Evolutionary conservation across 768 basidiomycete species (phyloP).

Genomic region (Lactarius deliciosus): DNA sequence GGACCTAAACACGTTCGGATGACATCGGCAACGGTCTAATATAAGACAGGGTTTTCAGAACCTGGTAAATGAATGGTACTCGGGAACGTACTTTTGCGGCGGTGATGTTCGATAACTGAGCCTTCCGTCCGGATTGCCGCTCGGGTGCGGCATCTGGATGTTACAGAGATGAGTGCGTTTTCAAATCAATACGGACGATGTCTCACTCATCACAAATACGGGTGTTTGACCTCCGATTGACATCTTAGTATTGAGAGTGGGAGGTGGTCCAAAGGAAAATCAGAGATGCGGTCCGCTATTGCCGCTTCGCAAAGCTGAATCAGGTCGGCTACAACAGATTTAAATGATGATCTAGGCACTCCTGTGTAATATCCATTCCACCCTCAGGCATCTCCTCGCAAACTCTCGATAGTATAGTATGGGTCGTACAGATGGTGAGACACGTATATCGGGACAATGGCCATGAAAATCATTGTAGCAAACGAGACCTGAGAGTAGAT

Average conservation of each 20-base stretch:
- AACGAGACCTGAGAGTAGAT: constrained; percentile 18
- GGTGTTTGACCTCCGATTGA: constrained; percentile 60
- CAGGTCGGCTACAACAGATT: too few species aligned
- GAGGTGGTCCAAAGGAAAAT: background rate
- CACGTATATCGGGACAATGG: background rate
- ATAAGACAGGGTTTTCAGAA: constrained; percentile 6
- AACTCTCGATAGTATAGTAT: background rate
- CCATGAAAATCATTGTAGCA: background rate
- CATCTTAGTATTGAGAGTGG: constrained; percentile 30
- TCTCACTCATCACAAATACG: constrained; percentile 79
- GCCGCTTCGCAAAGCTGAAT: background rate
- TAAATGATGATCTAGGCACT: background rate
- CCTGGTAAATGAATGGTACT: constrained; percentile 7
- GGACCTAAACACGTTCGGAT: constrained; percentile 97
- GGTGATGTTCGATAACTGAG: constrained; percentile 94
- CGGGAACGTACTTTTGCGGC: constrained; percentile 77
- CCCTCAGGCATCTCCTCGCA: background rate
- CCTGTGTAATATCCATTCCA: background rate
- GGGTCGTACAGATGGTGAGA: too few species aligned
- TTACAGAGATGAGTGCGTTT: constrained; percentile 16
- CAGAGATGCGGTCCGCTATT: background rate
- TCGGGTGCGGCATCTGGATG: constrained; percentile 85
- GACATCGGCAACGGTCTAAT: constrained; percentile 94
- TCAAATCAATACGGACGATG: background rate
- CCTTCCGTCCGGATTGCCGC: constrained; percentile 91